Evolutionary conservation across 2,329 filamentous ascomycete species (phyloP).

Genomic region (Cladorrhinum sp.): DNA sequence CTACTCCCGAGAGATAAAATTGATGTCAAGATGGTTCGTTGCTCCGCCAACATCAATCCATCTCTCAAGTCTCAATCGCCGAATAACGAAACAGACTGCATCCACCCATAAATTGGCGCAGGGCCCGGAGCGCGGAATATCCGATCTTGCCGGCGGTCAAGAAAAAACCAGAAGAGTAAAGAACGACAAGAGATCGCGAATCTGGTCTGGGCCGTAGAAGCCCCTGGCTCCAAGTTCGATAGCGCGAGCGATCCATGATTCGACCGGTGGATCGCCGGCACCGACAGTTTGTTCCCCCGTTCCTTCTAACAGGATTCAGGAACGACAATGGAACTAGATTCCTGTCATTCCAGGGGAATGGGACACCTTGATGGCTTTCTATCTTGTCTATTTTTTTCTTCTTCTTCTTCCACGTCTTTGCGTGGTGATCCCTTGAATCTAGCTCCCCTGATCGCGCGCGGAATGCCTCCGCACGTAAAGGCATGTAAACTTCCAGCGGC

Average conservation of each 20-base stretch:
- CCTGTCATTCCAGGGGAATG: neutral
- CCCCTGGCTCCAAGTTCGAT: conserved; percentile 9
- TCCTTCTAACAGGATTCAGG: neutral
- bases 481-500: neutral
- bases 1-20: too few species aligned
- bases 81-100: neutral
- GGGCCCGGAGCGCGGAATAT: conserved; percentile 7
- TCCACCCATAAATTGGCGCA: conserved; percentile 1
- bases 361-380: neutral
- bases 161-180: conserved; percentile 7
- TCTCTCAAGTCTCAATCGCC: neutral
- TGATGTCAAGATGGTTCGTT: too few species aligned
- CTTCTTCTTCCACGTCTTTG: too few species aligned
- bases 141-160: conserved; percentile 13
- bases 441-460: neutral
- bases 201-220: neutral
- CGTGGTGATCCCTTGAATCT: neutral
- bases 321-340: neutral
- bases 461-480: neutral
- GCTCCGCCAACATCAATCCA: conserved; percentile 1
- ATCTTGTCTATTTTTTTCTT: neutral
- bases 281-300: conserved; percentile 8
- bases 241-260: conserved; percentile 10
- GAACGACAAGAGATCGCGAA: neutral
- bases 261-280: conserved; percentile 7